phyloP scores from a whole-genome alignment of 768 basidiomycete genomes.

The Heimioporus sp. region DNA sequence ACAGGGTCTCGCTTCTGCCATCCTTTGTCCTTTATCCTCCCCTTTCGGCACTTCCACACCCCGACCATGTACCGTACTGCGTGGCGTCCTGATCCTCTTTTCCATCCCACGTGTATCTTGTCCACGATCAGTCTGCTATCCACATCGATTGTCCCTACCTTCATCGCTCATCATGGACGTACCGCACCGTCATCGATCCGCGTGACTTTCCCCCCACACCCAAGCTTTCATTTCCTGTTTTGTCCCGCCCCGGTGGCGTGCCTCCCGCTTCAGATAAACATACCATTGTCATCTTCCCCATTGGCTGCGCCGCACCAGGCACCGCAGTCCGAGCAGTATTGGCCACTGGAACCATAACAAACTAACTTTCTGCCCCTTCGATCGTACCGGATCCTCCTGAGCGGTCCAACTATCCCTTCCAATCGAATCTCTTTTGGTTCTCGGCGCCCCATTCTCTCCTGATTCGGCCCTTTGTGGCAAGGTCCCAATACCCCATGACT shows the following conservation, averaged over 20 bases:
- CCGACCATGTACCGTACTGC: background rate
- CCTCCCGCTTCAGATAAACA: slow-evolving; percentile 1
- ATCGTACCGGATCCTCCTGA: background rate
- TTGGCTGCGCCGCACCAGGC: slow-evolving; percentile 5
- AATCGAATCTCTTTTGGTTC: background rate
- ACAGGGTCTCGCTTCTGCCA: slow-evolving; percentile 10
- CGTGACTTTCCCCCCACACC: slow-evolving; percentile 2
- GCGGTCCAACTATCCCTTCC: no score
- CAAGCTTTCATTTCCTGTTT: slow-evolving; percentile 7
- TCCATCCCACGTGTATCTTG: background rate
- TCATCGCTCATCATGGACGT: slow-evolving; percentile 1
- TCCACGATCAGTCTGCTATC: slow-evolving; percentile 9
- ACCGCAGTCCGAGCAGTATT: background rate
- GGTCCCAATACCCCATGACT: background rate
- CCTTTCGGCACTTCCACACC: background rate
- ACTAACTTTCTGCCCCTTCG: background rate
- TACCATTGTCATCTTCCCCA: background rate
- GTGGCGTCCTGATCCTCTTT: slow-evolving; percentile 4
- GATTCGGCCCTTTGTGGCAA: background rate
- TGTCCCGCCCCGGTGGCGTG: background rate
- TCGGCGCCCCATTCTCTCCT: background rate
- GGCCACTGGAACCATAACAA: background rate
- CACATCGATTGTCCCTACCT: slow-evolving; percentile 20
- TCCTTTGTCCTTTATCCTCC: background rate
- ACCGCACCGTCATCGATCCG: slow-evolving; percentile 14